Evolutionary conservation across 441 rosid genomes (phyloP), one percentile per base, ranked within the genome.

Genomic region (Adansonia rubrostipa): DNA sequence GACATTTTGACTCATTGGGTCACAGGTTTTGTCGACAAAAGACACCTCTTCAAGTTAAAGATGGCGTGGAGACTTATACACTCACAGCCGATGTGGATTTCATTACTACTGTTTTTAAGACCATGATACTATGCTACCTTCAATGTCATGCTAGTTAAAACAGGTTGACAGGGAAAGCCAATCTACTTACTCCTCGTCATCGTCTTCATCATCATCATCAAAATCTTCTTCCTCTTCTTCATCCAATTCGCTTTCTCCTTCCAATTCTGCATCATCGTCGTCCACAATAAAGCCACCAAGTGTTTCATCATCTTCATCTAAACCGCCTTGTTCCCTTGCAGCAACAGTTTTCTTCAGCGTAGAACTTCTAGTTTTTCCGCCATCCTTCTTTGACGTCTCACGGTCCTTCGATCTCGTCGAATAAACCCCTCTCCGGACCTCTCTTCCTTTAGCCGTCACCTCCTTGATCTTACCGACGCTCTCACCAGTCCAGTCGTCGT

Each of bases 231-330:
- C 92, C 15, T 78, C 86, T 9, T 87, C 93, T 4, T 83, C 77
- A 9, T 72, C 71, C 8, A 61, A 76, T 17, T 53, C 78, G 4
- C 57, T 78, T 45, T 82, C 83, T 63, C 75, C 87, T 63, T 82
- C 89, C 70, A 69, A 48, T 14, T 84, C 83, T 0, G 45, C 84
- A 53, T 86, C 84, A 47, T 83, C 87, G 61, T 91, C 93, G 33
- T 81, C 80, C 75, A 88, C 90, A 85, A 94, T 88, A 85, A 91
- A 91, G 57, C 93, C 93, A 19, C 95, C 95, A 54, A 94, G 80
- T 1, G 89, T 90, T 69, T 89, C 95, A 77, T 91, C 90, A 14
- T 83, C 91, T 24, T 86, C 89, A 2, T 88, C 86, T 3, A 50
- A 86, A 6, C 76, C 84, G 14, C 74, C 77, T 24, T 48, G 77